Evolutionary conservation across 176 grass and related monocot species (phyloP).

Genomic region (Rhynchospora breviuscula): DNA sequence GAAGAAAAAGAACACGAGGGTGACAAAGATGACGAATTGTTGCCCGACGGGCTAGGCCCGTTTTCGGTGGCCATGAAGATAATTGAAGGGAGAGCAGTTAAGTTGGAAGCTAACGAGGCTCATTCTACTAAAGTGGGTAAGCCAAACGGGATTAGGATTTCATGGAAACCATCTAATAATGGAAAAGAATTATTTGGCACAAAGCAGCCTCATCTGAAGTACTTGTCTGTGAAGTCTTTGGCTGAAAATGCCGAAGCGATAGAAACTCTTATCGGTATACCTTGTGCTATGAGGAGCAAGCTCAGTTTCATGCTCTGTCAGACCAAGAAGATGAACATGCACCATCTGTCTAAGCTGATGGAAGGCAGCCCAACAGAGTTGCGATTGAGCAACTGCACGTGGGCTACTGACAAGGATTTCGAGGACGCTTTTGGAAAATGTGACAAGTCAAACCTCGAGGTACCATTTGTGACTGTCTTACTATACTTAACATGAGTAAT

Average conservation of each 20-base stretch:
- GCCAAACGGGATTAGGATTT: slow-evolving; percentile 19
- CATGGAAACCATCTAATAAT: slow-evolving; percentile 48
- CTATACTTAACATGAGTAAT: neutral
- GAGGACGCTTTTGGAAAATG: slow-evolving; percentile 47
- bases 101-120: slow-evolving; percentile 36
- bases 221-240: slow-evolving; percentile 46
- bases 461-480: slow-evolving; percentile 10
- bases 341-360: slow-evolving; percentile 50
- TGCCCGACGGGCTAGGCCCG: slow-evolving; percentile 61
- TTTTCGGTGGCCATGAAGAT: slow-evolving; percentile 65
- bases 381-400: slow-evolving; percentile 69
- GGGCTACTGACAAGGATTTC: slow-evolving; percentile 63
- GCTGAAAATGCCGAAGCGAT: slow-evolving; percentile 63
- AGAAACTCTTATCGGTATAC: slow-evolving; percentile 64
- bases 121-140: slow-evolving; percentile 28
- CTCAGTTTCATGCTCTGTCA: slow-evolving; percentile 49
- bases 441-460: slow-evolving; percentile 48
- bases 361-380: slow-evolving; percentile 42
- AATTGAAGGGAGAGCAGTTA: slow-evolving; percentile 51
- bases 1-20: slow-evolving; percentile 43
- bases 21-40: slow-evolving; percentile 22
- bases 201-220: slow-evolving; percentile 33
- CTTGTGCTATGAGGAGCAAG: slow-evolving; percentile 45
- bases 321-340: slow-evolving; percentile 70
- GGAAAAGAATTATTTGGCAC: neutral